A percentile compares a stretch with the other conserved stretches of the same genome.
Evolutionary conservation across 768 basidiomycete species (phyloP).

Genomic region (Thelephora aurantiotincta): DNA sequence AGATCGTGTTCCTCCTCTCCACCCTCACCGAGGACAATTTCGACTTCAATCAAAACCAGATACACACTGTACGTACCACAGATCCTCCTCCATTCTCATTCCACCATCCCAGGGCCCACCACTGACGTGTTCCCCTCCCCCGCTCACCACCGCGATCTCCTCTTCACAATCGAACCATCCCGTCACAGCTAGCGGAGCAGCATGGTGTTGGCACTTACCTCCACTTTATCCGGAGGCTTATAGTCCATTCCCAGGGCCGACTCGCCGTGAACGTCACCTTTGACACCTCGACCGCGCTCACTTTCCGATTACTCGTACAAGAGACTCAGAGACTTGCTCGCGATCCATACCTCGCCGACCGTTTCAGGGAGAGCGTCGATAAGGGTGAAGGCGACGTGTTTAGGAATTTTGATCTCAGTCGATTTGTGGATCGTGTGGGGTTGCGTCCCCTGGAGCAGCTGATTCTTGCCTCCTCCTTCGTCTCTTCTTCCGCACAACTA

Average conservation of each 20-base stretch:
- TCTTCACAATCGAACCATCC: neutral
- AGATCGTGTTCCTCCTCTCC: slow-evolving; percentile 94
- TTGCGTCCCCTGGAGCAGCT: slow-evolving; percentile 69
- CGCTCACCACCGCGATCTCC: slow-evolving; percentile 7
- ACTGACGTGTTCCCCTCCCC: neutral
- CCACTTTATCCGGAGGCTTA: slow-evolving; percentile 93
- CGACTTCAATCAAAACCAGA: slow-evolving; percentile 86
- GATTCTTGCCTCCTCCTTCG: slow-evolving; percentile 62
- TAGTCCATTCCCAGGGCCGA: slow-evolving; percentile 72
- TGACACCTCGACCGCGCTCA: slow-evolving; percentile 64
- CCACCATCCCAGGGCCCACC: neutral
- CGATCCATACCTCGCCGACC: slow-evolving; percentile 81
- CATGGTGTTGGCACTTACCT: slow-evolving; percentile 96
- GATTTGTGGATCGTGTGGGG: slow-evolving; percentile 73
- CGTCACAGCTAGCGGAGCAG: slow-evolving; percentile 76
- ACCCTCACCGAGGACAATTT: slow-evolving; percentile 97
- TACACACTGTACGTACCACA: slow-evolving; percentile 65
- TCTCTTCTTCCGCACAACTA: slow-evolving; percentile 31
- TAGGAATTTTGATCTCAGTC: slow-evolving; percentile 68
- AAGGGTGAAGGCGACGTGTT: slow-evolving; percentile 78
- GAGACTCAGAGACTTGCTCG: slow-evolving; percentile 82
- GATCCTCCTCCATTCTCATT: neutral
- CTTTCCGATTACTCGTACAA: slow-evolving; percentile 75
- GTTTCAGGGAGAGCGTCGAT: slow-evolving; percentile 83
- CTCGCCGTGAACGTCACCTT: slow-evolving; percentile 47